A percentile compares a stretch with the other conserved stretches of the same genome.
phyloP scores from a whole-genome alignment of 2,329 filamentous ascomycete genomes.

The Phoma sp. region DNA sequence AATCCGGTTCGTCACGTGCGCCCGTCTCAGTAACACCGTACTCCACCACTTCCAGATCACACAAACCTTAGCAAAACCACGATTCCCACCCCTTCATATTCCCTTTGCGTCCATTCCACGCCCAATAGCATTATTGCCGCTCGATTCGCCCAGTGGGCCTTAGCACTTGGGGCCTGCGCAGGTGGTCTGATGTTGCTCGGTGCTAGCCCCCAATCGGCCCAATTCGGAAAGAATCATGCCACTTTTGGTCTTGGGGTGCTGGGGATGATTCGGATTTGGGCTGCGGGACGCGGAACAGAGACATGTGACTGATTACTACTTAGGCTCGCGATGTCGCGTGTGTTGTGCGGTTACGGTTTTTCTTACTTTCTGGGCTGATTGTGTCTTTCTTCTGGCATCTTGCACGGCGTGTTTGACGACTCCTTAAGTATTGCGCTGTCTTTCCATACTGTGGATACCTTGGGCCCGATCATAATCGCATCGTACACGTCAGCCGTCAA shows the following conservation, averaged over 20 bases:
- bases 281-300: too few species aligned
- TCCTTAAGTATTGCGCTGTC: neutral
- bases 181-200: constrained; percentile 28
- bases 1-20: too few species aligned
- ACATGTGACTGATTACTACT: constrained; percentile 14
- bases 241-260: constrained; percentile 20
- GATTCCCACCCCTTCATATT: neutral
- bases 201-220: constrained; percentile 22
- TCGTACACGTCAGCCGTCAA: neutral
- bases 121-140: constrained; percentile 19
- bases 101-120: neutral
- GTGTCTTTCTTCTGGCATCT: too few species aligned
- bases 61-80: neutral
- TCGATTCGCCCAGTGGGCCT: constrained; percentile 21
- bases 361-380: neutral
- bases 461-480: too few species aligned
- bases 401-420: too few species aligned
- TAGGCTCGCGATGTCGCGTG: neutral
- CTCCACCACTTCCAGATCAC: neutral
- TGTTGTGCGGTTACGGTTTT: neutral
- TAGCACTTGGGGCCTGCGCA: neutral
- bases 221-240: constrained; percentile 29
- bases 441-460: neutral
- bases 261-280: neutral
- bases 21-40: too few species aligned